Base-by-base conservation (phyloP, 345 rosid genomes). In the Cardamine resedifolia region DNA sequence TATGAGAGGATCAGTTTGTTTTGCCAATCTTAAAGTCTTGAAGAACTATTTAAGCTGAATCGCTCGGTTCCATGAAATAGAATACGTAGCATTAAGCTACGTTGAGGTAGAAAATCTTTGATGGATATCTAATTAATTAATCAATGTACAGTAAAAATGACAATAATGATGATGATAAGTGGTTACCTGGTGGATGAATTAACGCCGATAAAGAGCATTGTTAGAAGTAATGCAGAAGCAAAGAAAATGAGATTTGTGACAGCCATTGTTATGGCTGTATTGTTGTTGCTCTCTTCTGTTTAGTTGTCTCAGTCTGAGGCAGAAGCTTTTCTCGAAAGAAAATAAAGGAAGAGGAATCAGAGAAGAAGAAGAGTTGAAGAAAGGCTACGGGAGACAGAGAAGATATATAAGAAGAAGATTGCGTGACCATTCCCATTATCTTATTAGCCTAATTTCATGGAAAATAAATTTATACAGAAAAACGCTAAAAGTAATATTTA, bases 221-320 rank as follows among this genome's bases (percentile, higher is more conserved):
- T 45, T 64, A 84, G 26, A 57, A 82, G 77, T 70, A 83, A 71
- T 71, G 85, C 74, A 49, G 63, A 67, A 56, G 77, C 74, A 64
- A 64, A 70, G 69, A 79, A 53, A 70, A 64, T 28, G 62, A 83
- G 73, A 36, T 44, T 76, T 57, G 82, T 82, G 72, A 66, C 79
- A 78, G 66, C 84, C 98, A 90, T 92, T 72, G 68, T 31, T 47
- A 57, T 49, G 72, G 26, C 50, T 69, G 62, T 68, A 31, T 27
- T 55, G 21, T 43, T 74, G 33, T 74, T 51, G 41, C 50, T 74
- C 14, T 74, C 68, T 64, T 58, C 12, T 69, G 38, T 58, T 61
- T 61, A 7, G 19, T 47, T 77, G 56, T 77, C 73, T 77, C 64
- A 66, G 56, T 66, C 1, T 65, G 20, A 58, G n/a, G 12, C 51